Base-by-base conservation (phyloP, 1,284 basidiomycete species). In the Sporisorium iseilematis-ciliati region DNA sequence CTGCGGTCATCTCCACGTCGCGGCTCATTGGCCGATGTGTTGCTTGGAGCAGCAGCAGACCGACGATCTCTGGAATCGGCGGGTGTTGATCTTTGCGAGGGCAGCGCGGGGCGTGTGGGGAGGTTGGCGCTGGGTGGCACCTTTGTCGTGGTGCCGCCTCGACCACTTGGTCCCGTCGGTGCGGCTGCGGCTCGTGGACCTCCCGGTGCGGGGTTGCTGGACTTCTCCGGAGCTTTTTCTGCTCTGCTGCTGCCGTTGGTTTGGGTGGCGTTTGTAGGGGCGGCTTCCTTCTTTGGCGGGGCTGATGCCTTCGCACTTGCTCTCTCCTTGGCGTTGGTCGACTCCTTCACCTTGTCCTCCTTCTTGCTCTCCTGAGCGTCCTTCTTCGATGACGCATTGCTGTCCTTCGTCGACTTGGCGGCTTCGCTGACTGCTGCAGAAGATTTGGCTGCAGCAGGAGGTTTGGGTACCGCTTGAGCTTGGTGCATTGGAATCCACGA, bases 401-500 rank as follows among this genome's bases (percentile, higher is more conserved):
- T 48, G 21, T 54, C 48, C 12, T 31, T 16, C 3, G 18, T 41
- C 38, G 54, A 8, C 29, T 57, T 50, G 16, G 29, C 46, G 11
- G 49, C 55, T 6, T 50, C 59, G 45, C 18, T 56, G 12, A 31
- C 21, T 12, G 51, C 21, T 21, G 26, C 29, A 21, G 35, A 12
- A 7, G n/a, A 18, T 21, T 51, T 50, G 11, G 56, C 26, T 26
- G 49, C 41, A 12, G 56, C 48, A n/a, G 64, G 65, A 8, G 65
- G 67, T 21, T 63, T 64, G 31, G 58, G 25, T 10, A 65, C 65
- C 38, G 65, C 65, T 14, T 59, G 61, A 40, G 64, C 62, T 51
- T 68, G 64, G 21, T 61, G 54, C 45, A 62, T 42, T 1, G 77
- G 62, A 7, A 81, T 21, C 83, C 83, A 84, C 1, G 55, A 48